A percentile compares a stretch with the other conserved stretches of the same genome.
phyloP scores from a whole-genome alignment of 495 filamentous ascomycete genomes.

The Penicillium chermesinum region DNA sequence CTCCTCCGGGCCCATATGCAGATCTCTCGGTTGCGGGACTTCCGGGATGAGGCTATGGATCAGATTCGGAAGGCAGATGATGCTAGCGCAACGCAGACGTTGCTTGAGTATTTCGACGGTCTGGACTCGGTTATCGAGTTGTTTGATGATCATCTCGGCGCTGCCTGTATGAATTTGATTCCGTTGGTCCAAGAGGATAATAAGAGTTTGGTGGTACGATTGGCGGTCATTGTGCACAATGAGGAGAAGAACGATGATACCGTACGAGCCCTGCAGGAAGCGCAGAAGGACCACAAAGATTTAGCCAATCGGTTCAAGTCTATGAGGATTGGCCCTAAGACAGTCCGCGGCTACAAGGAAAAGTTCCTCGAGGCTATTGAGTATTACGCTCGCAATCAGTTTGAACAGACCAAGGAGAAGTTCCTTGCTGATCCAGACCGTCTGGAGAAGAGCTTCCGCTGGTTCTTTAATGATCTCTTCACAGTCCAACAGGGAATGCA shows the following conservation, averaged over 20 bases:
- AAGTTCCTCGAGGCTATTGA: slow-evolving; percentile 82
- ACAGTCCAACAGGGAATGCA: slow-evolving; percentile 88
- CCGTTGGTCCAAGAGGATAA: slow-evolving; percentile 79
- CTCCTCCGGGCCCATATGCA: slow-evolving; percentile 83
- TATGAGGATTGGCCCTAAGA: slow-evolving; percentile 85
- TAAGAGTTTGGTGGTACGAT: slow-evolving; percentile 77
- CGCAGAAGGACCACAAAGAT: slow-evolving; percentile 90
- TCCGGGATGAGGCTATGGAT: slow-evolving; percentile 92
- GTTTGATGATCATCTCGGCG: slow-evolving; percentile 93
- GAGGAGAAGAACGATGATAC: slow-evolving; percentile 95
- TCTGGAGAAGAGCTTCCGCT: slow-evolving; percentile 78
- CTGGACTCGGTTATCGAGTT: slow-evolving; percentile 81
- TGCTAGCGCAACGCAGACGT: slow-evolving; percentile 64
- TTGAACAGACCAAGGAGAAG: slow-evolving; percentile 64
- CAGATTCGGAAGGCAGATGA: slow-evolving; percentile 77
- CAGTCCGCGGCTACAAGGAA: slow-evolving; percentile 92
- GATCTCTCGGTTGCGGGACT: slow-evolving; percentile 84
- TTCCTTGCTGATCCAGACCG: slow-evolving; percentile 79
- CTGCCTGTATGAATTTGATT: slow-evolving; percentile 84
- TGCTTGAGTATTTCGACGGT: slow-evolving; percentile 84
- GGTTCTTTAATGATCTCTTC: slow-evolving; percentile 97
- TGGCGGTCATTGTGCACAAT: slow-evolving; percentile 87
- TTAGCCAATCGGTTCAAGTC: slow-evolving; percentile 89
- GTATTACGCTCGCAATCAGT: slow-evolving; percentile 64
- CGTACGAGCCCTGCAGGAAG: slow-evolving; percentile 84